Base-by-base conservation (phyloP, 148 eudicot genomes). In the Silene latifolia region DNA sequence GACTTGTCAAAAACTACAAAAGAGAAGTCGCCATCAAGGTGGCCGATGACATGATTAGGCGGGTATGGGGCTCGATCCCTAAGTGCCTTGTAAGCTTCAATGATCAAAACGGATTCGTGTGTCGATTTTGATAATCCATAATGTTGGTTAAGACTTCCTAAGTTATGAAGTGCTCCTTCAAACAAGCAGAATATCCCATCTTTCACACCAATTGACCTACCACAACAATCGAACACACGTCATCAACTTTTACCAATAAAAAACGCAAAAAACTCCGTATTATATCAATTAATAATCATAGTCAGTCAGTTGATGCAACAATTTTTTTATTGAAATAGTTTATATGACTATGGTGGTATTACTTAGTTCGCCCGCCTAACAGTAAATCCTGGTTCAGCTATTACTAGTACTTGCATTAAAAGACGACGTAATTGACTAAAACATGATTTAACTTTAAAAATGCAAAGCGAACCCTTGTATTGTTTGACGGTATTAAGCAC, bases 51-150 rank as follows among this genome's bases (percentile, higher is more conserved):
- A 74, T 90, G 97, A 89, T 78, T 91, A 1, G 96, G 82, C 42
- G 98, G 98, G 79, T 91, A 88, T 42, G 98, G 98, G 29, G 97
- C 98, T 7, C 98, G 83, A 72, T 94, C 98, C 21, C 98, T 96
- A 15, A 94, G 90, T 3, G 97, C 83, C 84, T 90, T 94, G 84
- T 91, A 94, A 5, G 98, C 98, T 79, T 94, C 98, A 19, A 91
- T 90, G 42, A 91, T 85, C 74, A 94, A 80, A 76, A 91, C 78
- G 4, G 89, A 89, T 76, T 94, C 98, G 29, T 86, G 88, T 5
- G 90, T 83, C 0, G 89, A 77, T 79, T 91, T 94, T 29, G 87
- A 80, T 7, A 94, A 77, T 5, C 98, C 98, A 25, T 94, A 94
- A 62, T 94, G 89, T 73, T 94, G 97, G 81, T 86, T 91, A 56